Percentiles rank a stretch among this genome's conserved stretches.
phyloP scores from a whole-genome alignment of 2,329 filamentous ascomycete genomes.

The Aureobasidium sp. region DNA sequence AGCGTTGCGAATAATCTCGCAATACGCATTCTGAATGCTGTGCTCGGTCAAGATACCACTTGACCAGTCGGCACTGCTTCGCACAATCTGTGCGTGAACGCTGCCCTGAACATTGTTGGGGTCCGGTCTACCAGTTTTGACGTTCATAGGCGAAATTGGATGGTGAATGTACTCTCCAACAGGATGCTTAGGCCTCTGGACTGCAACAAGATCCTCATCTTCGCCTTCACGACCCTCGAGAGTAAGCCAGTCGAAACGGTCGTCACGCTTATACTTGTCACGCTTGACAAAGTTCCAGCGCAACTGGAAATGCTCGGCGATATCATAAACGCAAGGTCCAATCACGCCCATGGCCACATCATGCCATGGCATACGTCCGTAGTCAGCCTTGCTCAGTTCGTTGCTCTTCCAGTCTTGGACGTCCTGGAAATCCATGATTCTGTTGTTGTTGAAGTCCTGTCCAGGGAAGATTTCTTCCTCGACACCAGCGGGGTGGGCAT shows the following conservation, averaged over 20 bases:
- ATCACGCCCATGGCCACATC: slow-evolving; percentile 90
- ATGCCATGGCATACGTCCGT: slow-evolving; percentile 96
- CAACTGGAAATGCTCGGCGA: slow-evolving; percentile 89
- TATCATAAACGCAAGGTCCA: slow-evolving; percentile 84
- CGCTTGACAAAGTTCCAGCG: slow-evolving; percentile 96
- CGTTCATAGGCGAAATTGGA: slow-evolving; percentile 61
- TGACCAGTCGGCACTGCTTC: slow-evolving; percentile 89
- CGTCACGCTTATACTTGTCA: slow-evolving; percentile 92
- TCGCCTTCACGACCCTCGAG: slow-evolving; percentile 68
- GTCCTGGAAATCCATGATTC: slow-evolving; percentile 89
- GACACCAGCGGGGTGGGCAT: slow-evolving; percentile 79
- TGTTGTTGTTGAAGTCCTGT: slow-evolving; percentile 97
- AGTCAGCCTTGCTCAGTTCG: slow-evolving; percentile 83
- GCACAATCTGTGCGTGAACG: slow-evolving; percentile 75
- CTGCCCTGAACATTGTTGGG: slow-evolving; percentile 53
- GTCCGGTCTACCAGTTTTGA: slow-evolving; percentile 50
- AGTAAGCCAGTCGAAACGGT: slow-evolving; percentile 75
- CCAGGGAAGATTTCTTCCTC: slow-evolving; percentile 84
- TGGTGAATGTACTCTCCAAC: slow-evolving; percentile 83
- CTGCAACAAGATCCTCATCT: slow-evolving; percentile 78
- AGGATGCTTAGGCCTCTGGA: slow-evolving; percentile 82
- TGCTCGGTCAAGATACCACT: slow-evolving; percentile 80
- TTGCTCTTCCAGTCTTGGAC: slow-evolving; percentile 91
- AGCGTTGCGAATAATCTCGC: slow-evolving; percentile 75
- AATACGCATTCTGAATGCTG: slow-evolving; percentile 82